These are phyloP conservation scores for Mortierella sp. DNA, from an alignment of 371 early-diverging fungal genomes.

Conservation along the genomic window DNA sequence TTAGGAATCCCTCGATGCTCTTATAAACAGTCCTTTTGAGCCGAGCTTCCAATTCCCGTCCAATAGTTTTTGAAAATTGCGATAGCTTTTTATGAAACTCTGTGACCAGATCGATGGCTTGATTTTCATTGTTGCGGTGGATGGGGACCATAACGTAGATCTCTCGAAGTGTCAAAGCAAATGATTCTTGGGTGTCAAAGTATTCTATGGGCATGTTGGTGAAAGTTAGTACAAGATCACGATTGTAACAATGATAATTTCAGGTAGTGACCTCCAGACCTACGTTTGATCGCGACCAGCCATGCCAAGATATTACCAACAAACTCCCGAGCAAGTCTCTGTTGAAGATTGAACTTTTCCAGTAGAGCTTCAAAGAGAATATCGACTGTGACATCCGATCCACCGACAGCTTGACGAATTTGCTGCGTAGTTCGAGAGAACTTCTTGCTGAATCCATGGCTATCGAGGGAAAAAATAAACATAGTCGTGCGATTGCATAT, in stretches of 20 bases:
- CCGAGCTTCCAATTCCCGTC: conserved; percentile 40
- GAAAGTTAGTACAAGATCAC: too few relatives aligned
- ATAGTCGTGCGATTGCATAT: background rate
- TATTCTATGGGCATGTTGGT: conserved; percentile 56
- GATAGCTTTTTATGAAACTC: conserved; percentile 44
- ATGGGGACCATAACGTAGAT: conserved; percentile 64
- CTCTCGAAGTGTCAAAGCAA: conserved; percentile 71
- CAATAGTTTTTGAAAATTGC: conserved; percentile 51
- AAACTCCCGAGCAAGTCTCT: conserved; percentile 65
- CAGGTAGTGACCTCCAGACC: too few relatives aligned
- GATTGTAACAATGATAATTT: too few relatives aligned
- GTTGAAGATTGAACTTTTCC: conserved; percentile 72
- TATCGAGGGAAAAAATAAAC: conserved; percentile 24
- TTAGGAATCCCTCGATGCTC: conserved; percentile 69
- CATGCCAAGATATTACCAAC: conserved; percentile 68
- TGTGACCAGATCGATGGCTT: conserved; percentile 19
- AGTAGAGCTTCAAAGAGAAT: conserved; percentile 68
- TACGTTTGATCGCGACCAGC: conserved; percentile 63
- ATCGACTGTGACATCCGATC: conserved; percentile 71
- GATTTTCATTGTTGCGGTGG: conserved; percentile 25
- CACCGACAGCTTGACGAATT: conserved; percentile 68
- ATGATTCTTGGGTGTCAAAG: conserved; percentile 67
- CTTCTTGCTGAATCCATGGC: conserved; percentile 83
- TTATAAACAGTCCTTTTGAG: conserved; percentile 63
- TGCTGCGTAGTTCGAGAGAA: conserved; percentile 73